Percentiles rank a stretch among this genome's conserved stretches.
phyloP scores from a whole-genome alignment of 345 rosid species.

The Heritiera littoralis region DNA sequence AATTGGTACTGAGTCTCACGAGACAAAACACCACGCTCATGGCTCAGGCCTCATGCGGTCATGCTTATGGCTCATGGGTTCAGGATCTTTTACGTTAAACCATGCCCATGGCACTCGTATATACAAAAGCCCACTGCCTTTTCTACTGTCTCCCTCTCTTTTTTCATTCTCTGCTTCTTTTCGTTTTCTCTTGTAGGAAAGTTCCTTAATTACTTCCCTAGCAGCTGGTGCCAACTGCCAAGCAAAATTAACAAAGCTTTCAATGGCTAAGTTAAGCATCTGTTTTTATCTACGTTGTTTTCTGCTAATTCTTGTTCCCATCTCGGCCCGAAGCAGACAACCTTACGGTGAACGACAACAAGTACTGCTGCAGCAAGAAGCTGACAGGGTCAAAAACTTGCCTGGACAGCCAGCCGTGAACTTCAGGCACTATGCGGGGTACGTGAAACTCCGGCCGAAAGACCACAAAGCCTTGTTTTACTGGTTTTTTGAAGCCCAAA shows the following conservation, averaged over 20 bases:
- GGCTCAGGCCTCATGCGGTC: not conserved
- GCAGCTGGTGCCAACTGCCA: not conserved
- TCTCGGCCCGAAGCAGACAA: constrained; percentile 8
- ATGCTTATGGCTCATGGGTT: not conserved
- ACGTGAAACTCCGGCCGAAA: constrained; percentile 39
- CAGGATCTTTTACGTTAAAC: not conserved
- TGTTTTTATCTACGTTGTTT: not conserved
- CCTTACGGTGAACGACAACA: not conserved
- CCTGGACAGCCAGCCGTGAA: constrained; percentile 62
- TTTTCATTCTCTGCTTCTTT: not conserved
- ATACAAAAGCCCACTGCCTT: not conserved
- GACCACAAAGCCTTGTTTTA: constrained; percentile 58
- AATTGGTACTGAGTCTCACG: no score
- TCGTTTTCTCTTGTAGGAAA: not conserved
- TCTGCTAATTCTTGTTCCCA: not conserved
- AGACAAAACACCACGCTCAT: not conserved
- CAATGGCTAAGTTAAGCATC: constrained; percentile 11
- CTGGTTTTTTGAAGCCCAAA: constrained; percentile 71
- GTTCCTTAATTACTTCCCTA: not conserved
- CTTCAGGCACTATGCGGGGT: constrained; percentile 65
- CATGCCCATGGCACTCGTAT: not conserved
- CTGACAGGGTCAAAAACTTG: constrained; percentile 43
- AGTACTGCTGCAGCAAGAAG: constrained; percentile 31
- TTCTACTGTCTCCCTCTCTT: not conserved
- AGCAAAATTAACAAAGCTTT: not conserved